Base-by-base conservation (phyloP, 345 rosid genomes). In the Eucalyptus polybractea region DNA sequence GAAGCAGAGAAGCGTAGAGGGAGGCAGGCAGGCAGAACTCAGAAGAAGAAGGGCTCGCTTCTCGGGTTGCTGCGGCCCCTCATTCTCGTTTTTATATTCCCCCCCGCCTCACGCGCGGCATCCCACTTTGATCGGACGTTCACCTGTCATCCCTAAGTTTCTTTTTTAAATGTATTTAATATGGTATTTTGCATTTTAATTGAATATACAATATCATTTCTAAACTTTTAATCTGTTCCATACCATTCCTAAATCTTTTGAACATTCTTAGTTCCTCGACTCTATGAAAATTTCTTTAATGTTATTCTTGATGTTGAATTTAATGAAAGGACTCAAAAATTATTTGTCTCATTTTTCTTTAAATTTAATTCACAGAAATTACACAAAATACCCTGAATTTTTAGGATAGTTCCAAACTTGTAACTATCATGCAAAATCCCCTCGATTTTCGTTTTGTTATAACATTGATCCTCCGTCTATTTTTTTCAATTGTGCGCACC, bases 251-350 rank as follows among this genome's bases (percentile, higher is more conserved):
- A 4, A 22, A 21, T 56, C 10, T 56, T 9, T 56, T 56, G 1
- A 4, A 22, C 29, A 24, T 56, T 1, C 5, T 24, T 56, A 2
- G 29, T 24, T 8, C 6, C 27, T 10, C 13, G 1, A 24, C 3
- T 24, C 11, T 56, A 24, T 56, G 25, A 53, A 2, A 21, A 3
- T 0, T 1, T 3, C 3, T 8, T 21, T 53, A 53, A 21, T 53
- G 9, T 1, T 21, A 7, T 21, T 53, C 10, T 53, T 53, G 6
- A 56, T 24, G 6, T 56, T 56, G 6, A 56, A 24, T 56, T 2
- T 56, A 24, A 56, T 22, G 6, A 56, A 56, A 22, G 6, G 29
- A 4, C 29, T 56, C 13, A 22, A 56, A 56, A 24, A 24, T 24
- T 10, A 56, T 9, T 56, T 56, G 1, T 24, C 3, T 24, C 62